Evolutionary conservation across 2,329 filamentous ascomycete genomes (phyloP).

Genomic region (Penicillium sp.): DNA sequence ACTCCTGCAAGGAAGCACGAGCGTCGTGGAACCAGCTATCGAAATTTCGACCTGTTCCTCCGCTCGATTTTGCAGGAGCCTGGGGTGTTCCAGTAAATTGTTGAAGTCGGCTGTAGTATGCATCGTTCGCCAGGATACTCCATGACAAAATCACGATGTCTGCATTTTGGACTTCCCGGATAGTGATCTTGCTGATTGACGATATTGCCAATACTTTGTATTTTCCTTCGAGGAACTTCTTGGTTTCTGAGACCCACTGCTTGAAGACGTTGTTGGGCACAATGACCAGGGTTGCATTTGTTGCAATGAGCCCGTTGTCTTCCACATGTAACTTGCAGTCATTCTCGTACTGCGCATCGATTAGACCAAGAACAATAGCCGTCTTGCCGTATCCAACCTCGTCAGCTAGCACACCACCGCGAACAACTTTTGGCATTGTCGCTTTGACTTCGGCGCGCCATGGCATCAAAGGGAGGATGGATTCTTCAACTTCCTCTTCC

Average conservation of each 20-base stretch:
- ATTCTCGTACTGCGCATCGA: slow-evolving; percentile 40
- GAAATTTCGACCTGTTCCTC: slow-evolving; percentile 49
- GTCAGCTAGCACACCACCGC: slow-evolving; percentile 63
- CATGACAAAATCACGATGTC: slow-evolving; percentile 58
- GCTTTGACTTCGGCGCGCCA: slow-evolving; percentile 58
- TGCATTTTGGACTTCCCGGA: slow-evolving; percentile 48
- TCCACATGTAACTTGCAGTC: slow-evolving; percentile 13
- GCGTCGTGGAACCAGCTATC: slow-evolving; percentile 55
- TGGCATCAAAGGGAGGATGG: slow-evolving; percentile 47
- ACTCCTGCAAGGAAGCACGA: slow-evolving; percentile 40
- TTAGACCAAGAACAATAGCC: slow-evolving; percentile 56
- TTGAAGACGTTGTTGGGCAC: slow-evolving; percentile 54
- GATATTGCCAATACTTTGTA: slow-evolving; percentile 49
- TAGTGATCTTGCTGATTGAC: slow-evolving; percentile 40
- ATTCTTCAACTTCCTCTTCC: slow-evolving; percentile 59
- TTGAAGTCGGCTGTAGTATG: slow-evolving; percentile 53
- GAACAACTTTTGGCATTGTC: slow-evolving; percentile 37
- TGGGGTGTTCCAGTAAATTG: slow-evolving; percentile 50
- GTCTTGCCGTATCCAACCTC: slow-evolving; percentile 68
- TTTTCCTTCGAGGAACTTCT: slow-evolving; percentile 47
- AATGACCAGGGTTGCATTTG: slow-evolving; percentile 60
- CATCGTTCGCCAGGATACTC: slow-evolving; percentile 45
- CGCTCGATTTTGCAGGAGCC: slow-evolving; percentile 39
- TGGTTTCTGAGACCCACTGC: slow-evolving; percentile 60
- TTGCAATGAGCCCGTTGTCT: slow-evolving; percentile 36